These are phyloP conservation scores for Salvia hispanica DNA, from an alignment of 257 asterid species.

Conservation along the genomic window DNA sequence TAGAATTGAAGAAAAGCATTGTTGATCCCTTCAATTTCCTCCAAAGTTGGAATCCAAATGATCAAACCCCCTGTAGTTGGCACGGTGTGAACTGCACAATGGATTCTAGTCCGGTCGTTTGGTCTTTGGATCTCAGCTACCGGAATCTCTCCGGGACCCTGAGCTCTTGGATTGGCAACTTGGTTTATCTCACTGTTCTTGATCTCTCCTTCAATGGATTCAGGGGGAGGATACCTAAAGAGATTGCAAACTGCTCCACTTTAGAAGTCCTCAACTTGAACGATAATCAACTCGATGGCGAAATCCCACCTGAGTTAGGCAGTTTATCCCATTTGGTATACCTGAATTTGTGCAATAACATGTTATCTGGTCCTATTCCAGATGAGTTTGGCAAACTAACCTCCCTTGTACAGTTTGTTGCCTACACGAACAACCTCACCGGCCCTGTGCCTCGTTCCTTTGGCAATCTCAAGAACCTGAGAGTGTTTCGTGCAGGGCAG, in stretches of 20 bases:
- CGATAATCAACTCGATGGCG: conserved; percentile 58
- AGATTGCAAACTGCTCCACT: conserved; percentile 57
- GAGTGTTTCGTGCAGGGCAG: conserved; percentile 74
- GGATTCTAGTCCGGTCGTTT: conserved; percentile 49
- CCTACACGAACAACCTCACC: conserved; percentile 74
- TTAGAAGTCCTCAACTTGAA: conserved; percentile 57
- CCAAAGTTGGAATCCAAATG: conserved; percentile 65
- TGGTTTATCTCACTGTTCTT: conserved; percentile 53
- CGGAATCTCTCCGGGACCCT: conserved; percentile 72
- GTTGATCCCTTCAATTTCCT: conserved; percentile 50
- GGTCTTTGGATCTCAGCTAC: conserved; percentile 57
- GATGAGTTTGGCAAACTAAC: conserved; percentile 71
- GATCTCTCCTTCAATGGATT: conserved; percentile 67
- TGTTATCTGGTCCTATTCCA: conserved; percentile 68
- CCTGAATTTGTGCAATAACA: conserved; percentile 69
- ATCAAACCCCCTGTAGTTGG: conserved; percentile 80
- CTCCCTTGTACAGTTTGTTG: conserved; percentile 70
- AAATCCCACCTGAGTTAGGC: conserved; percentile 68
- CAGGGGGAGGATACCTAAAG: conserved; percentile 67
- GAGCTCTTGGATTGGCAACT: conserved; percentile 55
- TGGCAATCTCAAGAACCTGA: conserved; percentile 61
- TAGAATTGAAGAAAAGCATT: conserved; percentile 66
- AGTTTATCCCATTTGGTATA: conserved; percentile 43
- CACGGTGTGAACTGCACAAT: conserved; percentile 69
- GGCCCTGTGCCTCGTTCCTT: conserved; percentile 73